Percentiles rank a stretch among this genome's conserved stretches.
Evolutionary conservation across 192 early-diverging fungal species (phyloP).

Genomic region (Pecoramyces ruminantium): DNA sequence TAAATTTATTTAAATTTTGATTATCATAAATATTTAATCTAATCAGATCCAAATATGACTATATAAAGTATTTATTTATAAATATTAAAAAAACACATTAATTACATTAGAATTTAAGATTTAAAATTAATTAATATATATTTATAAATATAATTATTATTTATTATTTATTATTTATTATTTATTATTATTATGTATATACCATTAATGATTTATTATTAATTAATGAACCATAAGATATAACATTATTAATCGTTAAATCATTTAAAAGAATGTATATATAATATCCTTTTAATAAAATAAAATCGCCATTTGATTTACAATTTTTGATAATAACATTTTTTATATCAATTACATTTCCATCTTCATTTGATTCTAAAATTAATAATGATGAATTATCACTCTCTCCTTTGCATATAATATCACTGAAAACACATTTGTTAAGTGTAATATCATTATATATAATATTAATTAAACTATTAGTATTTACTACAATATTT

Average conservation of each 20-base stretch:
- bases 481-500: neutral
- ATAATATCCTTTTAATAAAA: neutral
- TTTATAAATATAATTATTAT: too few species aligned
- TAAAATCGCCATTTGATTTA: neutral
- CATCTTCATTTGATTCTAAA: neutral
- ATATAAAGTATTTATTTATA: too few species aligned
- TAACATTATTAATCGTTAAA: neutral
- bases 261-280: neutral
- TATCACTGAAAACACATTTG: neutral
- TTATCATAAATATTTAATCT: too few species aligned
- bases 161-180: too few species aligned
- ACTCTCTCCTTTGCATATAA: neutral
- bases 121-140: too few species aligned
- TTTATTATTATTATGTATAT: neutral
- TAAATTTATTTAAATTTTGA: too few species aligned
- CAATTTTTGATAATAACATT: neutral
- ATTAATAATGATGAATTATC: neutral
- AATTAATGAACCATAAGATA: neutral
- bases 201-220: neutral
- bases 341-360: neutral
- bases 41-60: too few species aligned
- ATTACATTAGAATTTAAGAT: too few species aligned
- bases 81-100: too few species aligned
- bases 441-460: neutral
- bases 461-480: neutral